Conservation (phyloP, 371 early-diverging fungal species). For the Mucor saturninus region DNA sequence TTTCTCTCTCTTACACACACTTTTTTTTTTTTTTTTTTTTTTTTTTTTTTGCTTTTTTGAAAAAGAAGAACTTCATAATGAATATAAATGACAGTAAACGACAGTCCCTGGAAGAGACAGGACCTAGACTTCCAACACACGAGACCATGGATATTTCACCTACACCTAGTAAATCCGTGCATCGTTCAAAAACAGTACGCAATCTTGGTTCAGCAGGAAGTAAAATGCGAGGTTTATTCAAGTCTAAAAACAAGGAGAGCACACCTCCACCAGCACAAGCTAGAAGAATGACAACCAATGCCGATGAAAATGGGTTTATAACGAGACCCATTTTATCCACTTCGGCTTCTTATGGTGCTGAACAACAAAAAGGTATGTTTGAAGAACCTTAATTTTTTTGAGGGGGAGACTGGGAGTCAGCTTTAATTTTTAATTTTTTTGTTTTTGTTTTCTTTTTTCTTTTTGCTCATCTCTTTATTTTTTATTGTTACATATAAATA, state of each 20-base stretch:
- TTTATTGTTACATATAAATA: background rate
- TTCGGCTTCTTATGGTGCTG: constrained; percentile 30
- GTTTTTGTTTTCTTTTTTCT: constrained; percentile 3
- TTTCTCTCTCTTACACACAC: background rate
- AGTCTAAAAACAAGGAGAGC: constrained; percentile 21
- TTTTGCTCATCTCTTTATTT: constrained; percentile 9
- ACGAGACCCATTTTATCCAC: constrained; percentile 21
- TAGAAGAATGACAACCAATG: background rate
- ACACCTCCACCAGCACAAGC: background rate
- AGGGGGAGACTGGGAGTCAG: too few relatives aligned
- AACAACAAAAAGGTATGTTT: constrained; percentile 9
- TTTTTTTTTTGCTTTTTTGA: background rate
- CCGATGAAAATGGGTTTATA: constrained; percentile 1
- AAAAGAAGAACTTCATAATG: background rate
- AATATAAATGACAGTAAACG: constrained; percentile 10
- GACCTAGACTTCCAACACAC: constrained; percentile 24
- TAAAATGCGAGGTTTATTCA: constrained; percentile 34
- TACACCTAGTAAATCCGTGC: constrained; percentile 22
- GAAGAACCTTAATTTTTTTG: constrained; percentile 2
- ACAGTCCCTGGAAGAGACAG: constrained; percentile 15
- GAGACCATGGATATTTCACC: constrained; percentile 19
- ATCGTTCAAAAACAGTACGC: constrained; percentile 39
- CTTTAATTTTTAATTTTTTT: background rate
- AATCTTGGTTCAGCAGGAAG: constrained; percentile 33
- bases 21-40: background rate